These are phyloP conservation scores for Capniomyces stellatus DNA, from an alignment of 371 early-diverging fungal genomes.

Conservation along the genomic window DNA sequence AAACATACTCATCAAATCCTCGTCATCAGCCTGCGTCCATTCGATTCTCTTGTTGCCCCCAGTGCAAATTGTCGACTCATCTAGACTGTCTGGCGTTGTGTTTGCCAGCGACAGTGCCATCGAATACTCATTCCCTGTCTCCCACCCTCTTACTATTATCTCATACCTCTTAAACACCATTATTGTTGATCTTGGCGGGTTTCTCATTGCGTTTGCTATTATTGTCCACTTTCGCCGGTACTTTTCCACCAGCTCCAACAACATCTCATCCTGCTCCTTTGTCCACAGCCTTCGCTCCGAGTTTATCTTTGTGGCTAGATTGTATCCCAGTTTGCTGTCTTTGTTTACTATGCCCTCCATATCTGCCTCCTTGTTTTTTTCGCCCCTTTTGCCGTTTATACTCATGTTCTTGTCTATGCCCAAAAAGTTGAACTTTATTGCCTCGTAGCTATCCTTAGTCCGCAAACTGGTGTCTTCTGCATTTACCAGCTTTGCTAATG, in stretches of 20 bases:
- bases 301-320: background rate
- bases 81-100: background rate
- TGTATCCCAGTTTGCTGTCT: background rate
- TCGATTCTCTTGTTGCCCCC: too few species aligned
- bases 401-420: background rate
- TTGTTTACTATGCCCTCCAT: background rate
- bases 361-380: background rate
- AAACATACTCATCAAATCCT: too few species aligned
- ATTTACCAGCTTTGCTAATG: too few species aligned
- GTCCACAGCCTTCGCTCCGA: background rate
- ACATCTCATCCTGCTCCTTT: too few species aligned
- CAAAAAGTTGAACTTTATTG: background rate
- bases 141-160: background rate
- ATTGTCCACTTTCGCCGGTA: constrained; percentile 1
- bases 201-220: background rate
- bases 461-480: too few species aligned
- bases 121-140: background rate
- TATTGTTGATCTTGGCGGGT: background rate
- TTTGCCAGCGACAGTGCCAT: background rate
- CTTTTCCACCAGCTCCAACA: background rate
- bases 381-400: background rate
- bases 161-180: background rate
- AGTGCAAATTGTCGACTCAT: background rate
- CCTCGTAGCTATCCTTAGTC: background rate
- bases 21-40: too few species aligned